These are phyloP conservation scores for Mortierella alpina DNA, from an alignment of 192 early-diverging fungal genomes.

Conservation along the genomic window DNA sequence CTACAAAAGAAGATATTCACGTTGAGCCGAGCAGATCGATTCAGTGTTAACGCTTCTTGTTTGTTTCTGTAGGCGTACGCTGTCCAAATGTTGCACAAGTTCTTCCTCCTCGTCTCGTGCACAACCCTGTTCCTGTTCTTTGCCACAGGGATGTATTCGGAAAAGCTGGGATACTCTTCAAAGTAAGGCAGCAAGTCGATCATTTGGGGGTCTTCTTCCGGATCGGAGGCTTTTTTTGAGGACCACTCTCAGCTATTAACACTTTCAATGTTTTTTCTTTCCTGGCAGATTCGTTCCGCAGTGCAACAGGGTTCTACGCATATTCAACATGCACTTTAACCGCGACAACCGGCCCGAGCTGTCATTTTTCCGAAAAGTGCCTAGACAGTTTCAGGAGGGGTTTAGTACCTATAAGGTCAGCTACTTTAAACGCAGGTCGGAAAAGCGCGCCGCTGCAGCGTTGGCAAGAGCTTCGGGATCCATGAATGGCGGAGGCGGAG, in stretches of 20 bases:
- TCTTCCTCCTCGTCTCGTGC: constrained; percentile 44
- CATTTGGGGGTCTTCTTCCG: neutral
- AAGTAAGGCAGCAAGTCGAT: constrained; percentile 49
- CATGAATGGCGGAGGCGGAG: constrained; percentile 6
- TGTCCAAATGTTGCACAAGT: constrained; percentile 52
- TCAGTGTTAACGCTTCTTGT: neutral
- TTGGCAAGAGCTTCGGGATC: constrained; percentile 12
- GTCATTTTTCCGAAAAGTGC: constrained; percentile 63
- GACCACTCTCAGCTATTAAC: neutral
- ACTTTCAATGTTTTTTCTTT: neutral
- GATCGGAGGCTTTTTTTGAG: neutral
- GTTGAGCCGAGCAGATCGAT: no score
- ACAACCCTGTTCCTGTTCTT: constrained; percentile 64
- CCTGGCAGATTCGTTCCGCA: constrained; percentile 65
- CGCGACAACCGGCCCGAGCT: constrained; percentile 57
- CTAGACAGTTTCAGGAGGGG: constrained; percentile 65
- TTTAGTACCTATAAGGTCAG: constrained; percentile 60
- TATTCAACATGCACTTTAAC: constrained; percentile 68
- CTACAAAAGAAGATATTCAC: no score
- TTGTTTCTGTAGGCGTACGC: constrained; percentile 24
- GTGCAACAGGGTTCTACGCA: constrained; percentile 65
- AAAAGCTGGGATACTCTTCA: constrained; percentile 65
- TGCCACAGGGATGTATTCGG: constrained; percentile 65
- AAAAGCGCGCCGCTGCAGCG: constrained; percentile 41
- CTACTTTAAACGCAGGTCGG: constrained; percentile 61